Evolutionary conservation across 1,284 basidiomycete genomes (phyloP), one percentile per base, ranked within the genome.

Genomic region (Amylostereum chailletii): DNA sequence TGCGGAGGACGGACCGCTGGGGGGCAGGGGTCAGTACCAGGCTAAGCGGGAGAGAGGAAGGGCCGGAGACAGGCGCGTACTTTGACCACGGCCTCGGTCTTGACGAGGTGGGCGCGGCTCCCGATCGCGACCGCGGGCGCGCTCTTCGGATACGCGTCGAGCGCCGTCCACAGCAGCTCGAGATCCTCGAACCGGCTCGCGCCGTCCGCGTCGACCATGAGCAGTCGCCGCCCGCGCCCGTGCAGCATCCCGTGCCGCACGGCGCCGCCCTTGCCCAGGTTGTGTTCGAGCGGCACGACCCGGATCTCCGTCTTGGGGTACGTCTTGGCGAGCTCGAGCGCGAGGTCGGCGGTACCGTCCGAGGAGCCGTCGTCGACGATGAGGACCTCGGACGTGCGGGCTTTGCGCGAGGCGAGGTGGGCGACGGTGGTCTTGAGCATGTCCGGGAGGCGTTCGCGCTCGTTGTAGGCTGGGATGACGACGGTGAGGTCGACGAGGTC

Each of bases 131-230:
- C 79, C 0, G 77, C 82, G 3, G 79, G 68, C n/a, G 63, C 67
- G 36, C 76, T 67, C 1, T 69, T 61, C 0, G 73, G 69, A 43
- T 90, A 63, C 45, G 60, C 57, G 58, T 92, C 86, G 76, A 95
- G 84, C 26, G 77, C 77, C 1, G 67, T 66, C 76, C 90, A 89
- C 10, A 97, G 68, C 31, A 71, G 59, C 55, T 87, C 82, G 9
- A 96, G 63, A 59, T 95, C 94, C 42, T 80, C 72, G 57, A 97
- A 94, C 37, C 80, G 75, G 53, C 90, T 93, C 27, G 94, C 94
- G 2, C 90, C 94, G 58, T 97, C 94, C 4, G 94, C 94, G 61
- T 97, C 94, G 34, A 86, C 93, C 78, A 96, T 94, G 44, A 96
- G 69, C 45, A 96, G 70, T n/a, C 88, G 69, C 53, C 73, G 65